These are phyloP conservation scores for Gentiana dahurica DNA, from an alignment of 257 asterid genomes.

Conservation along the genomic window DNA sequence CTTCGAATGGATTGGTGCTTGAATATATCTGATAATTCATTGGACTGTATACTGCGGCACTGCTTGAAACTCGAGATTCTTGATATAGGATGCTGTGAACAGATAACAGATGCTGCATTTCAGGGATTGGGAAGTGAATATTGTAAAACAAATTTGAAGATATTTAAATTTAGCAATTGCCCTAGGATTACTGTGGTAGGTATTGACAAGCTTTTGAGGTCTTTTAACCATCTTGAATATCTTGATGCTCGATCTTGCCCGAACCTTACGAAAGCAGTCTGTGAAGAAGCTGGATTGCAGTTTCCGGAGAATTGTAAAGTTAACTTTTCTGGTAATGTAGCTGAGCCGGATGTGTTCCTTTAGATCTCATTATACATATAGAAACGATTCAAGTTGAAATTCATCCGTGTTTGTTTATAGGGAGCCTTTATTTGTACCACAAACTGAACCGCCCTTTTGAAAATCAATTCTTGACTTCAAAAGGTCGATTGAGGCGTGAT, in stretches of 20 bases:
- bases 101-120: constrained; percentile 73
- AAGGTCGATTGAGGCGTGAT: too few species aligned
- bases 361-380: constrained; percentile 13
- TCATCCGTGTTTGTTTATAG: too few species aligned
- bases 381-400: too few species aligned
- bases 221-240: constrained; percentile 61
- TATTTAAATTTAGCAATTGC: constrained; percentile 70
- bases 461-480: too few species aligned
- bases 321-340: constrained; percentile 62
- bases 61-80: constrained; percentile 82
- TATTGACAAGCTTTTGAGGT: constrained; percentile 40
- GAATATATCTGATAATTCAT: constrained; percentile 51
- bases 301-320: constrained; percentile 67
- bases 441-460: too few species aligned
- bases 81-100: constrained; percentile 89
- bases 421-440: too few species aligned
- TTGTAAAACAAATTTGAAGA: constrained; percentile 38
- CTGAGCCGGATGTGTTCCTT: constrained; percentile 58
- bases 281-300: constrained; percentile 63
- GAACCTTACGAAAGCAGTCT: constrained; percentile 44
- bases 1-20: constrained; percentile 97
- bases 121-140: constrained; percentile 41
- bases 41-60: constrained; percentile 37
- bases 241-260: constrained; percentile 89
- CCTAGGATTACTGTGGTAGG: constrained; percentile 73